These are phyloP conservation scores for Populus trichocarpa DNA, from an alignment of 441 rosid genomes.

Conservation along the genomic window DNA sequence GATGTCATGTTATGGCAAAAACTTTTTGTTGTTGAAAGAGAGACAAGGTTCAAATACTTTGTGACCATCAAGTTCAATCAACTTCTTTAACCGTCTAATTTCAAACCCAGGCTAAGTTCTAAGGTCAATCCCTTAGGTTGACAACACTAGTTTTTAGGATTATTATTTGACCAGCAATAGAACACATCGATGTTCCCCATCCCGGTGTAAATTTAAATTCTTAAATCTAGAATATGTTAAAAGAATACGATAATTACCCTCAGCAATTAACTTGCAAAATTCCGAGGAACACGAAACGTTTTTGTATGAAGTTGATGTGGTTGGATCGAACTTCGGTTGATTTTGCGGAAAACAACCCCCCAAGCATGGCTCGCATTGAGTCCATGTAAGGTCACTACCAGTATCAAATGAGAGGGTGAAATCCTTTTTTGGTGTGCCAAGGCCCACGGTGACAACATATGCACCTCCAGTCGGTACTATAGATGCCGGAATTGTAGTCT, in stretches of 20 bases:
- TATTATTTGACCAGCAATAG: too few relatives aligned
- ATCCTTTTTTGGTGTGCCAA: constrained; percentile 53
- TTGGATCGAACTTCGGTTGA: constrained; percentile 12
- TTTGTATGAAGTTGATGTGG: constrained; percentile 8
- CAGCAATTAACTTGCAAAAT: neutral
- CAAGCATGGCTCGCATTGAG: constrained; percentile 62
- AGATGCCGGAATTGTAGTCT: neutral
- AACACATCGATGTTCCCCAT: too few relatives aligned
- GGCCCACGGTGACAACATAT: constrained; percentile 48
- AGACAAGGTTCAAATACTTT: too few relatives aligned
- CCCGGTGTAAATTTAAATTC: too few relatives aligned
- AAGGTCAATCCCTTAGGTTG: too few relatives aligned
- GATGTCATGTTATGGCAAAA: too few relatives aligned
- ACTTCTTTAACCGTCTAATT: too few relatives aligned
- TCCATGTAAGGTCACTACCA: constrained; percentile 76
- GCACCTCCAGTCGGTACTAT: neutral
- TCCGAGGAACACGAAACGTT: constrained; percentile 16
- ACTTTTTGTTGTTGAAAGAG: too few relatives aligned
- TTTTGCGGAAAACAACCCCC: constrained; percentile 6
- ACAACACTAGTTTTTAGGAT: too few relatives aligned
- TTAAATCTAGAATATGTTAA: too few relatives aligned
- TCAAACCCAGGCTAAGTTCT: too few relatives aligned
- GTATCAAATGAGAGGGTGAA: constrained; percentile 60
- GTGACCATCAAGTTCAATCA: too few relatives aligned
- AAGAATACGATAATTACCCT: neutral